Conservation (phyloP, 2,329 filamentous ascomycete species). For the Paramyrothecium roridum region DNA sequence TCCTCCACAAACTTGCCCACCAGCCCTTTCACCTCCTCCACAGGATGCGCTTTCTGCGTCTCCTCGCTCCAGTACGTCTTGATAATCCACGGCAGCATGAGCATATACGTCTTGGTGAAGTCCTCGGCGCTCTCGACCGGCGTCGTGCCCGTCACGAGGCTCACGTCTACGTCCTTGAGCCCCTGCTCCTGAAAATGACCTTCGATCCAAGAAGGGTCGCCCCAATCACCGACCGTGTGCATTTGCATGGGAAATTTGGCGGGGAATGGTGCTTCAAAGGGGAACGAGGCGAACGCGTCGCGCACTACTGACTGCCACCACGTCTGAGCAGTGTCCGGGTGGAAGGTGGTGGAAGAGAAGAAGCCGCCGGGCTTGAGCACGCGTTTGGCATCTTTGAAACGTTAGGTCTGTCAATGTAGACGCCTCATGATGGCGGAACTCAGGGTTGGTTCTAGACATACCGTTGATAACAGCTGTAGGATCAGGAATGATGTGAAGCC, state of each 20-base stretch:
- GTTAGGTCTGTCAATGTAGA: not conserved
- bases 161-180: conserved; percentile 34
- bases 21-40: conserved; percentile 31
- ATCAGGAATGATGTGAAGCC: conserved; percentile 42
- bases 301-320: conserved; percentile 35
- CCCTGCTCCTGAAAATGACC: conserved; percentile 29
- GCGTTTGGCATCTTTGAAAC: conserved; percentile 28
- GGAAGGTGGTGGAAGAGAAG: conserved; percentile 34
- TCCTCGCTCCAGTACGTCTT: conserved; percentile 37
- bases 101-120: conserved; percentile 28
- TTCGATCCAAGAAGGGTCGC: conserved; percentile 34
- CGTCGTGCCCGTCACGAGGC: conserved; percentile 21
- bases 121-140: conserved; percentile 28
- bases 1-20: conserved; percentile 32
- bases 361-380: conserved; percentile 35
- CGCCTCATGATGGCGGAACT: not conserved
- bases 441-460: conserved; percentile 5
- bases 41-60: conserved; percentile 26
- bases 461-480: conserved; percentile 28
- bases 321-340: conserved; percentile 23
- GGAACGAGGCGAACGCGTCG: conserved; percentile 35
- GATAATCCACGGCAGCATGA: conserved; percentile 37
- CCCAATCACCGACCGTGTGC: conserved; percentile 35
- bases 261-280: conserved; percentile 34
- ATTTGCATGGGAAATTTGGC: conserved; percentile 32